phyloP scores from a whole-genome alignment of 257 asterid species.

The Avicennia marina region DNA sequence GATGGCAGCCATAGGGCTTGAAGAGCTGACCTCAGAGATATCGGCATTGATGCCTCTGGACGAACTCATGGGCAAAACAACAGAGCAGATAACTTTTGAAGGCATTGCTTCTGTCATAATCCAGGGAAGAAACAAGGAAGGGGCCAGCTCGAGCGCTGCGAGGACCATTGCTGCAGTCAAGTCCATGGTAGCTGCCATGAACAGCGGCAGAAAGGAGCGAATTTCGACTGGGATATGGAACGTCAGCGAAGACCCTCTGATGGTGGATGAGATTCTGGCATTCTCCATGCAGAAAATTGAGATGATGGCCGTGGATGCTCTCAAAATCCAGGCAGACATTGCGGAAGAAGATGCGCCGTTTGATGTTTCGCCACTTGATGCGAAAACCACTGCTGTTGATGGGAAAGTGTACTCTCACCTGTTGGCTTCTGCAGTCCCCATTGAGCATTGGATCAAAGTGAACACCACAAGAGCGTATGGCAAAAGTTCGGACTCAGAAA shows the following conservation, averaged over 20 bases:
- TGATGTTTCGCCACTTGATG: constrained; percentile 56
- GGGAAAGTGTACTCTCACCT: constrained; percentile 23
- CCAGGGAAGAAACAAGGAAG: constrained; percentile 73
- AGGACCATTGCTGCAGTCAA: constrained; percentile 62
- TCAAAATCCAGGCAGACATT: constrained; percentile 68
- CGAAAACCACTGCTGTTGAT: constrained; percentile 18
- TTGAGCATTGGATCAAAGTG: constrained; percentile 54
- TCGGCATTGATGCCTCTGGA: constrained; percentile 71
- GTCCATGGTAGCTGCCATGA: constrained; percentile 64
- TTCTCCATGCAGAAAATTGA: constrained; percentile 80
- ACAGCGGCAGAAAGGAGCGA: constrained; percentile 54
- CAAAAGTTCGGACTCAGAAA: constrained; percentile 10
- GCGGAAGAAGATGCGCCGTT: constrained; percentile 78
- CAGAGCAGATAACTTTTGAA: constrained; percentile 91
- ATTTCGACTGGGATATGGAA: constrained; percentile 78
- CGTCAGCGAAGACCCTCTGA: constrained; percentile 52
- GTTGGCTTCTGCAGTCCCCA: constrained; percentile 50
- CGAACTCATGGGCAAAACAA: constrained; percentile 77
- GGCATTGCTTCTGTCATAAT: constrained; percentile 87
- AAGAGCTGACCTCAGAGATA: constrained; percentile 53
- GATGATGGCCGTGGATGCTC: constrained; percentile 61
- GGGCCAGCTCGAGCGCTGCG: constrained; percentile 85
- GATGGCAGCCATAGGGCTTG: constrained; percentile 66
- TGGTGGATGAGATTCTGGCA: constrained; percentile 53
- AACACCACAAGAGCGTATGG: neutral